Evolutionary conservation across 495 filamentous ascomycete species (phyloP), one percentile per base, ranked within the genome.

Genomic region (Massariosphaeria phaeospora): DNA sequence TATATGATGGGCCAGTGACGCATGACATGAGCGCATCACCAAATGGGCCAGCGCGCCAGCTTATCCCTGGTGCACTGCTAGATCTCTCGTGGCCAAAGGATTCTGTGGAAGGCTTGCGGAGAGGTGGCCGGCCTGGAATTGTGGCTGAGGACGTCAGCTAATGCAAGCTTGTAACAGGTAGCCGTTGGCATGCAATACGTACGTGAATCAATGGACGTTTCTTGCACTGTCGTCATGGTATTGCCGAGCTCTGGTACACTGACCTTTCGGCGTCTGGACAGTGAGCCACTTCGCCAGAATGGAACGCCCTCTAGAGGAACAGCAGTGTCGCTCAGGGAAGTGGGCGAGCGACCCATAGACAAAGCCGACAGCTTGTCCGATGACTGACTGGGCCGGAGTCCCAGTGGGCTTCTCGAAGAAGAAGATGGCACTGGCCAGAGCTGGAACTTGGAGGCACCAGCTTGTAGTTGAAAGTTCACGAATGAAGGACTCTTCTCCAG

Each of bases 151-250:
- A 26, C 20, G 59, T 73, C 48, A 73, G 34, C 25, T 38, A 12
- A 36, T 24, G n/a, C 15, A n/a, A n/a, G n/a, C n/a, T n/a, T n/a
- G n/a, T n/a, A n/a, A 12, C 25, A 36, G 8, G 21, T 8, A 26
- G 15, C 18, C 18, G n/a, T 25, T 27, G n/a, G 13, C 10, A 27
- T 40, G 31, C 6, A 17, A 11, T 1, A 76, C 84, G 74, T 78
- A 89, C 85, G 85, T 64, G 85, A 88, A 68, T 89, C 85, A 75
- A 87, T 80, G 35, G 77, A 69, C 40, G 75, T 66, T 61, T 86
- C 84, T 53, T 83, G 81, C 11, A 84, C 81, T 2, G 81, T 84
- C 4, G 81, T 80, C 80, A 84, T 84, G 31, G 80, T 83, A 34
- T 79, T 76, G 3, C 79, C 83, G 21, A 85, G 64, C 45, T 85